Conservation (phyloP, 2,329 filamentous ascomycete genomes). For the Diplocarpon rosae region DNA sequence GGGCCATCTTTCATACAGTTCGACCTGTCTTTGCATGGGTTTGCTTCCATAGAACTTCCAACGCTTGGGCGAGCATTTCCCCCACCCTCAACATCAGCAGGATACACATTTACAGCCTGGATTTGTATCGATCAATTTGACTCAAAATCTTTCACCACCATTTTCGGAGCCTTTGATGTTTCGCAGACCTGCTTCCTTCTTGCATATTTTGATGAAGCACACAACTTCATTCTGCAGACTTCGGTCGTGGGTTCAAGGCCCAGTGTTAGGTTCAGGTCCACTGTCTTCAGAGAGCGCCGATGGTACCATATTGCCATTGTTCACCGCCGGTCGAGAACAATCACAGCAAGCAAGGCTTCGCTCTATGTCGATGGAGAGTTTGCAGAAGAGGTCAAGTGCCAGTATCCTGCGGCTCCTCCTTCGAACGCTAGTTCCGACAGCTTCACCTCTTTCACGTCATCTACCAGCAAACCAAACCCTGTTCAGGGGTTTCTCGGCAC, state of each 20-base stretch:
- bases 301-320: conserved; percentile 95
- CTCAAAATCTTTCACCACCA: conserved; percentile 72
- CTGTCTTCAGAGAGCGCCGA: conserved; percentile 58
- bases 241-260: conserved; percentile 78
- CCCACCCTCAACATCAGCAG: conserved; percentile 58
- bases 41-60: conserved; percentile 80
- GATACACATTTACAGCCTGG: conserved; percentile 89
- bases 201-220: conserved; percentile 87
- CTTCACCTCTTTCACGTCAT: conserved; percentile 59
- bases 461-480: conserved; percentile 46
- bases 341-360: conserved; percentile 68
- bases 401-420: conserved; percentile 68
- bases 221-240: conserved; percentile 90
- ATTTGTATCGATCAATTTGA: conserved; percentile 83
- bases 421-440: conserved; percentile 53
- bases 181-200: conserved; percentile 90
- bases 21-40: conserved; percentile 78
- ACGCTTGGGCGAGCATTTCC: conserved; percentile 81
- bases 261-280: conserved; percentile 86
- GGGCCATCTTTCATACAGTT: conserved; percentile 85
- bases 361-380: conserved; percentile 92
- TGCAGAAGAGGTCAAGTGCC: conserved; percentile 79
- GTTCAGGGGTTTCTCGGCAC: conserved; percentile 93
- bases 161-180: conserved; percentile 90
- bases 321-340: conserved; percentile 67